Base-by-base conservation (phyloP, 495 filamentous ascomycete species). In the Podospora sp. region DNA sequence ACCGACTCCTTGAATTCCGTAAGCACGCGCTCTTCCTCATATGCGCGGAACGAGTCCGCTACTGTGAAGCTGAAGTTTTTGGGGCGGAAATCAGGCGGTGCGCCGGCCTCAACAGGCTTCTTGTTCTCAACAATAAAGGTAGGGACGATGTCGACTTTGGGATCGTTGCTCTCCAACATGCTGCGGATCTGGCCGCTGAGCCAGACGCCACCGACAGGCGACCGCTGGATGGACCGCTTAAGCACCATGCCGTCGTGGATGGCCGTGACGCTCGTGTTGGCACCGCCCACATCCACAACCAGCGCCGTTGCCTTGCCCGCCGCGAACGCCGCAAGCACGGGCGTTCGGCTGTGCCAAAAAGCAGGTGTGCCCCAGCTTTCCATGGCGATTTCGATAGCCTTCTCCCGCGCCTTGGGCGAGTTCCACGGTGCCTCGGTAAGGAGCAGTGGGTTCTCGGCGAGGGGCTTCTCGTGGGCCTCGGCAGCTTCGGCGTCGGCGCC, bases 1-100 rank as follows among this genome's bases (percentile, higher is more conserved):
- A 97, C 93, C 57, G 90, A 94, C 81, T 99, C 96, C 81, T 99
- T 99, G 84, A 97, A 99, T 74, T 97, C 92, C 49, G 90, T 91
- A 24, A 98, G 79, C 16, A 97, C 90, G 53, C 95, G 91, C 72
- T 98, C 96, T 83, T 99, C 96, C 77, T 97, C 87, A 27, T 92
- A 86, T 18, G 82, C 81, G 68, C 90, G 88, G 85, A 92, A 98
- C 33, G 89, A 90, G 5, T 84, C 84, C 59, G 86, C 78, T 7
- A 93, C 90, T 50, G 88, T 83, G 22, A 83, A 82, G 9, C 83
- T 78, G 75, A 92, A 97, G 20, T 82, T 84, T 61, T 85, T 87
- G 18, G 82, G 66, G 27, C 75, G 74, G 49, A 72, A 79, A 49
- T 78, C 88, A 29, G 93, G 80, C 6, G 93, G 90, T 6, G 90